Evolutionary conservation across 768 basidiomycete species (phyloP).

Genomic region (Auricularia auricula-judae): DNA sequence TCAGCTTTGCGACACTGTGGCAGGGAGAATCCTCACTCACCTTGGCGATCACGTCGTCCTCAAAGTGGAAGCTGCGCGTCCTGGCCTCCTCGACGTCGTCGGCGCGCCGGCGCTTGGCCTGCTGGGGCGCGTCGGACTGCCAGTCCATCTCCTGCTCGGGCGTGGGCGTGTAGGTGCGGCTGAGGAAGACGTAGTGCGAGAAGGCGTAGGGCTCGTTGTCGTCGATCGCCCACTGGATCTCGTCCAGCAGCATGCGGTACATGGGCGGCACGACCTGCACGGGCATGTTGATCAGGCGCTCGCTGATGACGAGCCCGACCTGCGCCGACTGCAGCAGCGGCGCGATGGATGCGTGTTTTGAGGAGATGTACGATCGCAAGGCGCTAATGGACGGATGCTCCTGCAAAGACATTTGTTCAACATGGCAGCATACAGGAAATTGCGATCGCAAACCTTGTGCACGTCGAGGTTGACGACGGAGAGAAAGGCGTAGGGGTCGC

Average conservation of each 20-base stretch:
- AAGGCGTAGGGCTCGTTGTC: constrained; percentile 64
- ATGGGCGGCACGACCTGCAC: constrained; percentile 86
- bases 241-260: constrained; percentile 80
- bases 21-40: constrained; percentile 26
- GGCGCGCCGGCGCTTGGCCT: constrained; percentile 27
- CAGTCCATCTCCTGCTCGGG: constrained; percentile 55
- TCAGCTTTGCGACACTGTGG: background rate
- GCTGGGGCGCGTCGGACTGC: constrained; percentile 23
- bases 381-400: constrained; percentile 60
- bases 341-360: constrained; percentile 40
- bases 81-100: constrained; percentile 34
- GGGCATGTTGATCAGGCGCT: constrained; percentile 91
- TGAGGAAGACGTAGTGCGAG: constrained; percentile 64
- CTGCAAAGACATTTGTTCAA: constrained; percentile 26
- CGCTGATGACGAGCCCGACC: constrained; percentile 77
- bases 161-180: constrained; percentile 67
- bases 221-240: constrained; percentile 61
- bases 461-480: constrained; percentile 71
- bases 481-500: constrained; percentile 83
- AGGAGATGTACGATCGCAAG: constrained; percentile 57
- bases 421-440: background rate
- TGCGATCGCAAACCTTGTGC: constrained; percentile 40
- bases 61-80: constrained; percentile 71
- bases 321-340: constrained; percentile 27
- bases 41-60: constrained; percentile 64